Conservation (phyloP, 2,329 filamentous ascomycete genomes). For the Pseudopyricularia cyperi region DNA sequence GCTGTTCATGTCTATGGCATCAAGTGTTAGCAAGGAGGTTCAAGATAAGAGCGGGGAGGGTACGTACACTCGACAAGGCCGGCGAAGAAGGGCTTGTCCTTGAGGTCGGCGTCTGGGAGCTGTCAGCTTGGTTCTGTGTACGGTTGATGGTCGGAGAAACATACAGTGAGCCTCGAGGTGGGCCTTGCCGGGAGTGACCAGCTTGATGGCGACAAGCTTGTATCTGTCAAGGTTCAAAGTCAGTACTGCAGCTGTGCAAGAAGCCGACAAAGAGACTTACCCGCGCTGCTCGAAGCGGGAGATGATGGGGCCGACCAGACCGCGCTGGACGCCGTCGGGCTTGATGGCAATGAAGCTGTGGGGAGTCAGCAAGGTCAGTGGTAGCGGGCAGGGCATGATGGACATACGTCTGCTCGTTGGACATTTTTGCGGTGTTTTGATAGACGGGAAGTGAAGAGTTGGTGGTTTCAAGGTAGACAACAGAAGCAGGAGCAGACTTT, state of each 20-base stretch:
- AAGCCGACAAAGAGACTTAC: constrained; percentile 32
- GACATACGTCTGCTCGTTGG: constrained; percentile 78
- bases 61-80: constrained; percentile 78
- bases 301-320: constrained; percentile 96
- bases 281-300: constrained; percentile 94
- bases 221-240: constrained; percentile 43
- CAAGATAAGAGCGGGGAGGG: no score
- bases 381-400: neutral
- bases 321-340: constrained; percentile 99
- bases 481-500: constrained; percentile 4
- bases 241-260: constrained; percentile 4
- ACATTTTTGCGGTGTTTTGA: constrained; percentile 39
- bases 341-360: constrained; percentile 99
- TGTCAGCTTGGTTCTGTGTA: neutral
- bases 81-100: constrained; percentile 91
- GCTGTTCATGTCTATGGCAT: constrained; percentile 71
- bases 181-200: constrained; percentile 74
- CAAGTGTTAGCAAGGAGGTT: neutral
- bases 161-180: constrained; percentile 94
- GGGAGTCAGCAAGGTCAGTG: constrained; percentile 4
- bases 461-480: constrained; percentile 7
- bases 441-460: constrained; percentile 3
- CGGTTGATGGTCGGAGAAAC: constrained; percentile 15
- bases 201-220: constrained; percentile 98
- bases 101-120: constrained; percentile 63